A percentile compares a stretch with the other conserved stretches of the same genome.
These are phyloP conservation scores for Parathielavia appendiculata DNA, from an alignment of 495 filamentous ascomycete genomes.

Conservation along the genomic window DNA sequence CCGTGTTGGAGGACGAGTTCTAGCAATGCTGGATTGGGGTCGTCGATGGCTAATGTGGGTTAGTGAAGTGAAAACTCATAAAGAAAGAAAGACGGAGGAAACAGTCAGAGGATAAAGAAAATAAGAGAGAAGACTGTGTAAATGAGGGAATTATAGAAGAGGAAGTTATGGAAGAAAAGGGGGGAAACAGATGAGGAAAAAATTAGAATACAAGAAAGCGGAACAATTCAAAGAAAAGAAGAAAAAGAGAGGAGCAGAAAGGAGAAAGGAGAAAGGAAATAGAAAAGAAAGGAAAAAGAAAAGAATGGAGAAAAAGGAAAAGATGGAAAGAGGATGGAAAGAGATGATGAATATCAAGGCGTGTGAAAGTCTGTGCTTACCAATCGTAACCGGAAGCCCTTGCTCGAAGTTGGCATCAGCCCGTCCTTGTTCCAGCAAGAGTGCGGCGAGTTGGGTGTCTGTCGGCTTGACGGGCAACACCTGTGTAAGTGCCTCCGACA, in stretches of 20 bases:
- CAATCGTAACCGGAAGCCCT: conserved; percentile 30
- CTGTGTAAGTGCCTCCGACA: conserved; percentile 35
- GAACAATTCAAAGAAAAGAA: no score
- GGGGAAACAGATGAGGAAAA: no score
- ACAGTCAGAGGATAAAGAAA: no score
- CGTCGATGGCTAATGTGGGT: conserved; percentile 27
- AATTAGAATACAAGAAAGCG: no score
- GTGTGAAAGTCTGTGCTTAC: conserved; percentile 13
- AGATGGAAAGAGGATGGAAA: no score
- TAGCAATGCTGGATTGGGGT: conserved; percentile 36
- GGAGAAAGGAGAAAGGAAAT: no score
- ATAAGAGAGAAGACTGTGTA: no score
- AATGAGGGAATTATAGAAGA: no score
- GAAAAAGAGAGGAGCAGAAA: no score
- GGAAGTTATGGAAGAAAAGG: no score
- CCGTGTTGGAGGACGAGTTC: conserved; percentile 40
- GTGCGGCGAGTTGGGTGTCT: conserved; percentile 35
- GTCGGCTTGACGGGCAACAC: conserved; percentile 31
- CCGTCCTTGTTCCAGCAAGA: conserved; percentile 39
- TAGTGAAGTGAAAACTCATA: neutral
- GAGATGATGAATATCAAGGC: no score
- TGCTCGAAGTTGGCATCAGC: conserved; percentile 42
- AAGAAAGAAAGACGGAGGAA: neutral
- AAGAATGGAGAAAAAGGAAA: no score
- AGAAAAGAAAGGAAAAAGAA: neutral